Conservation (phyloP, 345 rosid species). For the Hibiscus mutabilis region DNA sequence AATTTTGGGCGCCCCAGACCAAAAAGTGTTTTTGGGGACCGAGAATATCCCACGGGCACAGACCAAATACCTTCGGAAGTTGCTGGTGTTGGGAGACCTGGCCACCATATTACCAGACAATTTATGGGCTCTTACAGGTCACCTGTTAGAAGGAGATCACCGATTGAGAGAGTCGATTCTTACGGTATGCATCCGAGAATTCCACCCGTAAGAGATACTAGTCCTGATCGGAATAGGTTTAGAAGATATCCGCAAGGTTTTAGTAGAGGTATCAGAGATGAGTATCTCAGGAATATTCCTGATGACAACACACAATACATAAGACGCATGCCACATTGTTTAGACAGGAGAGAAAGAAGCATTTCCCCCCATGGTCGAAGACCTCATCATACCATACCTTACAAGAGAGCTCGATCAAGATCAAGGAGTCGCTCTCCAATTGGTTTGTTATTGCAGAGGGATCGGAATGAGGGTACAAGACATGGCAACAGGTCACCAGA, state of each 20-base stretch:
- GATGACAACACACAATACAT: constrained; percentile 25
- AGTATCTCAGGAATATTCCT: constrained; percentile 21
- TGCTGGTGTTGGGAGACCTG: constrained; percentile 23
- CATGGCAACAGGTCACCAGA: constrained; percentile 37
- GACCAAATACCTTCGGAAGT: constrained; percentile 21
- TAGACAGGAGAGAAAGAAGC: constrained; percentile 40
- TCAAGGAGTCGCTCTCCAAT: constrained; percentile 43
- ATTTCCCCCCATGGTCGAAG: constrained; percentile 33
- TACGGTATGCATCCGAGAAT: constrained; percentile 18
- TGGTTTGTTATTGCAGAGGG: constrained; percentile 23
- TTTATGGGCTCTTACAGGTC: constrained; percentile 25
- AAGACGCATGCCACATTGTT: constrained; percentile 21
- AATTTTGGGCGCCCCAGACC: constrained; percentile 28
- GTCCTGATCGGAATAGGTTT: constrained; percentile 32
- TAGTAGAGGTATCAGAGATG: constrained; percentile 27
- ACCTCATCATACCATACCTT: constrained; percentile 21
- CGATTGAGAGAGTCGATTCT: constrained; percentile 21
- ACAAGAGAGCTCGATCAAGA: constrained; percentile 32
- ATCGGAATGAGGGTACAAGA: constrained; percentile 28
- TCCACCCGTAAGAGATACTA: constrained; percentile 22
- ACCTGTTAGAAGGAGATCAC: constrained; percentile 21
- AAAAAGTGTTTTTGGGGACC: constrained; percentile 22
- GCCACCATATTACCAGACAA: constrained; percentile 27
- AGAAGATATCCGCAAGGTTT: constrained; percentile 27
- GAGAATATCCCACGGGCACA: constrained; percentile 20